Conservation (phyloP, 108 stramenopile species). For the Ochromonas danica region DNA sequence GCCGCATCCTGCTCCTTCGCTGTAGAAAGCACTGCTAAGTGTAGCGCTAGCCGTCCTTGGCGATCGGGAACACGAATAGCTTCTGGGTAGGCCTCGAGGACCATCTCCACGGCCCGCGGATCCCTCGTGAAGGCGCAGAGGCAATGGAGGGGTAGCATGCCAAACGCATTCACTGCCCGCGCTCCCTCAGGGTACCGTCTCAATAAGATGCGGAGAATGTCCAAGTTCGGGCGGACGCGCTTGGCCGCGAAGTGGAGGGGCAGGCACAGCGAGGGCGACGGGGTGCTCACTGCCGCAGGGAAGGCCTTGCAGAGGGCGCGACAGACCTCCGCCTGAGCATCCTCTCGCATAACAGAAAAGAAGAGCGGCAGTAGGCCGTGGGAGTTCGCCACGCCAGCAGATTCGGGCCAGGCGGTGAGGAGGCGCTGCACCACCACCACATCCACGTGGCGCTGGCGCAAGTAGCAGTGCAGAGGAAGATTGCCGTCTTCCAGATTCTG, state of each 20-base stretch:
- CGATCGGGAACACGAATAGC: neutral
- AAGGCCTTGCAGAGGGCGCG: neutral
- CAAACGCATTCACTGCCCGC: neutral
- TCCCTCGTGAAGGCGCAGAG: neutral
- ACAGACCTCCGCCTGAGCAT: neutral
- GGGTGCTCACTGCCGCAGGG: neutral
- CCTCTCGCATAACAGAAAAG: slow-evolving; percentile 4
- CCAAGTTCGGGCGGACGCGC: neutral
- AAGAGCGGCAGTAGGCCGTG: neutral
- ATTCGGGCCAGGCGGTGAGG: neutral
- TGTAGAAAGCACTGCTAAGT: too few species aligned
- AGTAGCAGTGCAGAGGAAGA: neutral
- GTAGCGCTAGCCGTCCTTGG: neutral
- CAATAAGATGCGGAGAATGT: neutral
- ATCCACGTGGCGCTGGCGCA: neutral
- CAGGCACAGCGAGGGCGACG: neutral
- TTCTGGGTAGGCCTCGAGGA: neutral
- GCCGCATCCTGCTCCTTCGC: too few species aligned
- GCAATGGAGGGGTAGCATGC: neutral
- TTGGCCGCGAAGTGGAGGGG: slow-evolving; percentile 20
- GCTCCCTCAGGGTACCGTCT: slow-evolving; percentile 6
- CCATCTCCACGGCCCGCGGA: neutral
- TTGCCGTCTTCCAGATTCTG: neutral
- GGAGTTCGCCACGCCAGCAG: neutral
- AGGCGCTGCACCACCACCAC: neutral